Evolutionary conservation across 73 alveolate species (phyloP).

Genomic region (Paramecium tetraurelia): DNA sequence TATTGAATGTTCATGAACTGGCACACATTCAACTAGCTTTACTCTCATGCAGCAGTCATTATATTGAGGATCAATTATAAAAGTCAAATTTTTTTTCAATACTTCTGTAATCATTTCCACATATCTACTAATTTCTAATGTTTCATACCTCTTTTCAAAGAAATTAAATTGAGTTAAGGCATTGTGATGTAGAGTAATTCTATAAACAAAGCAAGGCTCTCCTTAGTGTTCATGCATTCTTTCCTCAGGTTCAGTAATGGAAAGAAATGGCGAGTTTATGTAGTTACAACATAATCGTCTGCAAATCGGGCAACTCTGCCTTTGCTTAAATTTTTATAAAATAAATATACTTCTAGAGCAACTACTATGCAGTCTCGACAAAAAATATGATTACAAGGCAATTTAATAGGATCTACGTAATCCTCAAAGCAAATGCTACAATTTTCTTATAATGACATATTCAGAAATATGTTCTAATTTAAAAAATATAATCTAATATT

Average conservation of each 20-base stretch:
- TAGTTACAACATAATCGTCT: conserved; percentile 21
- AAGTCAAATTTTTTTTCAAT: background rate
- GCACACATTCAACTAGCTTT: background rate
- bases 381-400: conserved; percentile 16
- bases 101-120: conserved; percentile 20
- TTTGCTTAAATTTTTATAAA: background rate
- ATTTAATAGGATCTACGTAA: background rate
- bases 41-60: background rate
- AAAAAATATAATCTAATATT: background rate
- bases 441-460: background rate
- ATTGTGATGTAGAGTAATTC: background rate
- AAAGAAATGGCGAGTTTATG: background rate
- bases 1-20: background rate
- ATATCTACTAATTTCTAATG: background rate
- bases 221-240: conserved; percentile 10
- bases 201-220: background rate
- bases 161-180: background rate
- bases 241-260: background rate
- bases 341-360: background rate
- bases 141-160: conserved; percentile 27
- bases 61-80: conserved; percentile 25
- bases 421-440: conserved; percentile 27
- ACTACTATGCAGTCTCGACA: conserved; percentile 4
- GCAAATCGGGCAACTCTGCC: conserved; percentile 40
- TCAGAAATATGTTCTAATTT: background rate